Conservation (phyloP, 345 rosid genomes). For the Citrus maxima region DNA sequence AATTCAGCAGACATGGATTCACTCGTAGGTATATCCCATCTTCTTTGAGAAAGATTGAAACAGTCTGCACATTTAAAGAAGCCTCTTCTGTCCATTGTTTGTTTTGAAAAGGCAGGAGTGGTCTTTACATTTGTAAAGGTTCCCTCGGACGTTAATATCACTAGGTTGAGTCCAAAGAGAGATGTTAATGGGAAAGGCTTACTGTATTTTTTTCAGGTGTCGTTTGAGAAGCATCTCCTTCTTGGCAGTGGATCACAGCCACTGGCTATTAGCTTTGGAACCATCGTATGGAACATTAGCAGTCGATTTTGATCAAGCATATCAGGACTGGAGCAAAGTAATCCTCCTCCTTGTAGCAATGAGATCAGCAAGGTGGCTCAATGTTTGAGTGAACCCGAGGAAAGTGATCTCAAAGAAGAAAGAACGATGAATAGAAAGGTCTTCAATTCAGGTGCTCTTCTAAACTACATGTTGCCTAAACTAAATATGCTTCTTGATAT, state of each 20-base stretch:
- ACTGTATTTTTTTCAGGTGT: conserved; percentile 30
- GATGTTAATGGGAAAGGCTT: conserved; percentile 30
- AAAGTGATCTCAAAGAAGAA: conserved; percentile 25
- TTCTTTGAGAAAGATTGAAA: conserved; percentile 40
- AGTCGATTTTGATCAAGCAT: conserved; percentile 21
- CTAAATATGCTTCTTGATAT: conserved; percentile 35
- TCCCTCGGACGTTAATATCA: conserved; percentile 43
- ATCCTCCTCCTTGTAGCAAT: conserved; percentile 11
- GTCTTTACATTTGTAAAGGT: conserved; percentile 48
- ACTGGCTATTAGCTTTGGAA: conserved; percentile 41
- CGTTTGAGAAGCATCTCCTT: conserved; percentile 51
- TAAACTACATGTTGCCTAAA: conserved; percentile 39
- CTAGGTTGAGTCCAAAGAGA: conserved; percentile 50
- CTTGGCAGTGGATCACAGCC: conserved; percentile 61
- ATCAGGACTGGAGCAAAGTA: conserved; percentile 14
- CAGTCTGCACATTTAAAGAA: conserved; percentile 58
- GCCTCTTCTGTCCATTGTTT: conserved; percentile 29
- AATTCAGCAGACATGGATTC: conserved; percentile 42
- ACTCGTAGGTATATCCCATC: conserved; percentile 35
- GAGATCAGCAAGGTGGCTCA: conserved; percentile 29
- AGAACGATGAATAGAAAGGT: conserved; percentile 7
- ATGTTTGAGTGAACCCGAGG: conserved; percentile 32
- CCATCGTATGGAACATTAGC: conserved; percentile 18
- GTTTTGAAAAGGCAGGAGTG: conserved; percentile 47
- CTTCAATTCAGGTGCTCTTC: conserved; percentile 39